Percentiles rank a stretch among this genome's conserved stretches.
phyloP scores from a whole-genome alignment of 2,329 filamentous ascomycete species.

The Xylariaceae sp. region DNA sequence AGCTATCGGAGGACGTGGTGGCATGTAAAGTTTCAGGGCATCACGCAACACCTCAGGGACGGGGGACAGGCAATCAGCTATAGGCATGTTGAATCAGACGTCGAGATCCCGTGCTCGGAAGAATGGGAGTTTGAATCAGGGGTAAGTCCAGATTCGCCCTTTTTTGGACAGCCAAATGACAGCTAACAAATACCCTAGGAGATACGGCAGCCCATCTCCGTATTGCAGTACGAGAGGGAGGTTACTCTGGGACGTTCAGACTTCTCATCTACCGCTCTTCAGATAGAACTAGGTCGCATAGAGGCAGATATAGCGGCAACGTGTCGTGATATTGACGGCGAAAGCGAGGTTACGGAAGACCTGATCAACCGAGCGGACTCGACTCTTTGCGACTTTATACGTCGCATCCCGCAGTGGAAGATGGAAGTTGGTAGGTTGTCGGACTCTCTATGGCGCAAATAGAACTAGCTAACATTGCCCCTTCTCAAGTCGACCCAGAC shows the following conservation, averaged over 20 bases:
- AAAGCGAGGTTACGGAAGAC: slow-evolving; percentile 22
- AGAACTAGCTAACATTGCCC: slow-evolving; percentile 3
- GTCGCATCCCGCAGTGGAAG: slow-evolving; percentile 36
- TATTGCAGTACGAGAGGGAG: slow-evolving; percentile 32
- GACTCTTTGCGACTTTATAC: slow-evolving; percentile 34
- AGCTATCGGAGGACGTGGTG: slow-evolving; percentile 39
- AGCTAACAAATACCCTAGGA: slow-evolving; percentile 18
- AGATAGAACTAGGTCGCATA: slow-evolving; percentile 35
- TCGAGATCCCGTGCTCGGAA: slow-evolving; percentile 35
- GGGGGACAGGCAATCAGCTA: slow-evolving; percentile 27
- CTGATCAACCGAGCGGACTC: slow-evolving; percentile 32
- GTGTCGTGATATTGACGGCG: slow-evolving; percentile 19
- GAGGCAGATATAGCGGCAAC: slow-evolving; percentile 29
- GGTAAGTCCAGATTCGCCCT: slow-evolving; percentile 24
- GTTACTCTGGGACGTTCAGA: slow-evolving; percentile 31
- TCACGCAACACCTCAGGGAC: slow-evolving; percentile 20
- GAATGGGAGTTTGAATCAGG: slow-evolving; percentile 37
- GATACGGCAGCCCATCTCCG: slow-evolving; percentile 32
- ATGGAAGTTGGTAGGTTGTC: slow-evolving; percentile 27
- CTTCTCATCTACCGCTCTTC: slow-evolving; percentile 36
- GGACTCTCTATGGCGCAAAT: background rate
- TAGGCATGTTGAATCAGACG: slow-evolving; percentile 27
- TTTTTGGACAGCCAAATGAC: background rate
- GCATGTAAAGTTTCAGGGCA: slow-evolving; percentile 32
- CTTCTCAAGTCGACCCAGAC: slow-evolving; percentile 27